Evolutionary conservation across 2,329 filamentous ascomycete genomes (phyloP), one percentile per base, ranked within the genome.

Genomic region (Davidsoniella eucalypti): DNA sequence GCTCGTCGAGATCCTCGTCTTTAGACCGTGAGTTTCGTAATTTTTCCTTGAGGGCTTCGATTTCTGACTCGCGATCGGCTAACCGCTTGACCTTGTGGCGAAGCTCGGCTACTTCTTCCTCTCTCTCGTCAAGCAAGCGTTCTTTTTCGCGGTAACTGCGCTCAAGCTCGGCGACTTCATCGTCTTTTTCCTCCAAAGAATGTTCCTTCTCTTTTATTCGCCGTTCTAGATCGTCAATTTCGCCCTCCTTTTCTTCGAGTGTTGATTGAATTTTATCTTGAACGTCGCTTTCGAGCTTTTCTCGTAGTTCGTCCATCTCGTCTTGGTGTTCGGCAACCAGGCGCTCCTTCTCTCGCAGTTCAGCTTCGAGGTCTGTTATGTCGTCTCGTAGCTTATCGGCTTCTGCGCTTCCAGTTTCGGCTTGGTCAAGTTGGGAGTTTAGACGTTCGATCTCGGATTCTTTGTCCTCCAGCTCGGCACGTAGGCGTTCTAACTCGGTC

Each of bases 341-440:
- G 2, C 80, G 76, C 52, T 90, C 82, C 60, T 87, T 90, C 55
- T 86, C 81, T 40, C 84, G 76, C 10, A 90, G 61, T 7, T 86
- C 80, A 4, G 78, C 76, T 62, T 93, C 83, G 5, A 90, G 68
- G 57, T 93, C 84, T 36, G 76, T 76, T 10, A 94, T 74, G 21
- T 84, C 79, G 56, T 87, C 82, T 46, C 78, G 78, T 2, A 92
- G 64, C 55, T 81, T 79, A 38, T 54, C 52, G 44, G 38, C 44
- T 47, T 50, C 25, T 4, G 43, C 41, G n/a, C 47, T 49, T 36
- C 46, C 51, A 18, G 14, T 45, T 36, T 49, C 47, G 36, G 76
- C 75, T 40, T 72, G 69, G 52, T 72, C 72, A 51, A 70, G 68
- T 55, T 76, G 72, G 16, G 69, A 69, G 46, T 75, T 75, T 14